A percentile compares a stretch with the other conserved stretches of the same genome.
Conservation (phyloP, 1,284 basidiomycete species). For the Paramarasmius palmivorus region DNA sequence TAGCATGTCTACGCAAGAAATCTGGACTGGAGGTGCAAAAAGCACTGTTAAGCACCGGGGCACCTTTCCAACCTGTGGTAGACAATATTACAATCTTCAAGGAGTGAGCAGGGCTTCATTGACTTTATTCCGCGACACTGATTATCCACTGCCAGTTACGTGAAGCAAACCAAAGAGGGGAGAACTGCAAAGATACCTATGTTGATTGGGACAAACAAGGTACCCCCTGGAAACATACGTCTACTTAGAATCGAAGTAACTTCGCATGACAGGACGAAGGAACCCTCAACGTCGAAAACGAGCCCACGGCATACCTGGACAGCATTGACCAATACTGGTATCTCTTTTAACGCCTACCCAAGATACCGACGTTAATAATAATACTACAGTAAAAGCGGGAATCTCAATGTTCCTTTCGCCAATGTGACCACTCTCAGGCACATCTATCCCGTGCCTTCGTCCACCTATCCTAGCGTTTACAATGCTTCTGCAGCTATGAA, state of each 20-base stretch:
- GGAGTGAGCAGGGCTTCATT: constrained; percentile 24
- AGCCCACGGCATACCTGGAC: constrained; percentile 39
- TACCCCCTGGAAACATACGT: constrained; percentile 7
- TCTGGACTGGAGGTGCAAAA: constrained; percentile 31
- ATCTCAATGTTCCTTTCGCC: constrained; percentile 42
- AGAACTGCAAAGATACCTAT: constrained; percentile 40
- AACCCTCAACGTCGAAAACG: constrained; percentile 41
- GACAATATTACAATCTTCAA: constrained; percentile 44
- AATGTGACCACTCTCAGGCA: constrained; percentile 21
- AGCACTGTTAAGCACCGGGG: constrained; percentile 33
- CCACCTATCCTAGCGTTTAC: constrained; percentile 28
- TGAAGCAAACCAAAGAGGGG: constrained; percentile 33
- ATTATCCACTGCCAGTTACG: constrained; percentile 25
- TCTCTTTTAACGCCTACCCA: constrained; percentile 1
- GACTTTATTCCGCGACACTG: neutral
- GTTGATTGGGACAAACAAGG: constrained; percentile 42
- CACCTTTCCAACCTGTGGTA: constrained; percentile 44
- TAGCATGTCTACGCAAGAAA: constrained; percentile 39
- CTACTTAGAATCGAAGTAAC: neutral
- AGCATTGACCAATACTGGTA: constrained; percentile 37
- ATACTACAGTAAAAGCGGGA: constrained; percentile 36
- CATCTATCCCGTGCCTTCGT: constrained; percentile 30
- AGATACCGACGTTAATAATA: constrained; percentile 4
- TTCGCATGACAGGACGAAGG: constrained; percentile 39
- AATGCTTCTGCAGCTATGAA: constrained; percentile 38